These are phyloP conservation scores for Eutrema heterophyllum DNA, from an alignment of 345 rosid species.

Conservation along the genomic window DNA sequence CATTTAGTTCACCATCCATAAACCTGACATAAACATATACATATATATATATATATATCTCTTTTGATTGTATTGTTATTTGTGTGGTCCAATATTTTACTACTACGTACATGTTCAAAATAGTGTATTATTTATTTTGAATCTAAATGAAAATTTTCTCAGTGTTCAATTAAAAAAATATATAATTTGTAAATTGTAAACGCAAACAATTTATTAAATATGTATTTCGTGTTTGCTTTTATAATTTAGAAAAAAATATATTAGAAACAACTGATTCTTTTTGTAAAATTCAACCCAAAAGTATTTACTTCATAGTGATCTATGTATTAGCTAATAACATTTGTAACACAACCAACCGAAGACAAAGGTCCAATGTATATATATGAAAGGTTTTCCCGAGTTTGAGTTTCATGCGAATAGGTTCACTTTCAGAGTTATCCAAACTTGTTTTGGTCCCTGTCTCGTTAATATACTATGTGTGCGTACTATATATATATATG, in stretches of 20 bases:
- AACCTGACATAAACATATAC: background rate
- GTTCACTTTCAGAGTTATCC: no score
- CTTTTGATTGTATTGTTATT: background rate
- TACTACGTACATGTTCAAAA: background rate
- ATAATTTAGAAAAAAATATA: background rate
- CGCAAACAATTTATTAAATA: background rate
- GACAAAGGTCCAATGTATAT: no score
- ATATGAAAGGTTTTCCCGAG: no score
- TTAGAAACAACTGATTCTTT: background rate
- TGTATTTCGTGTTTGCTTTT: background rate
- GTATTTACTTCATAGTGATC: background rate
- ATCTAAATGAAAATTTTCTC: background rate
- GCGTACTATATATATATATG: background rate
- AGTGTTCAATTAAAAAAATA: background rate
- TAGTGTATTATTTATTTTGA: background rate
- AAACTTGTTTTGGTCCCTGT: no score
- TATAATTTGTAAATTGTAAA: background rate
- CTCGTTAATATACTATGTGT: no score
- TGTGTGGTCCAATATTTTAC: background rate
- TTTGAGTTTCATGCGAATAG: no score
- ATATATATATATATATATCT: background rate
- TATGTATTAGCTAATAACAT: background rate
- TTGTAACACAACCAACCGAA: background rate
- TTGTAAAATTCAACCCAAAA: background rate
- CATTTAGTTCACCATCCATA: conserved; percentile 19